phyloP scores from a whole-genome alignment of 1,284 basidiomycete genomes.

The Cutaneotrichosporon arboriforme region DNA sequence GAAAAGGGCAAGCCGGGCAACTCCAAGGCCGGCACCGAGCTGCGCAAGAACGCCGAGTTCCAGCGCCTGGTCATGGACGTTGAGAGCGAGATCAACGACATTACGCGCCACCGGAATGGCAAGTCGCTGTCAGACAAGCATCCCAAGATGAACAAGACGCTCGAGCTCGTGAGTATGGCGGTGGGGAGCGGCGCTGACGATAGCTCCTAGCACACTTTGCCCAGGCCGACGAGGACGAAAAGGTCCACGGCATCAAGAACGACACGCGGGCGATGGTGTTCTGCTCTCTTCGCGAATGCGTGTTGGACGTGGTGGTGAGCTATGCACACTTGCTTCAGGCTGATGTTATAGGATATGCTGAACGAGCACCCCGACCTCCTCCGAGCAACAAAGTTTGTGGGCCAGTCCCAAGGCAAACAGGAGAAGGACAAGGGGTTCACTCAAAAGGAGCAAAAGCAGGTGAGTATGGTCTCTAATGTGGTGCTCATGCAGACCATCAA shows the following conservation, averaged over 20 bases:
- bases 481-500: conserved; percentile 52
- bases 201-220: conserved; percentile 72
- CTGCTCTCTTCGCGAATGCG: conserved; percentile 77
- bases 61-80: conserved; percentile 43
- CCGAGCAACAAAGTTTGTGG: conserved; percentile 77
- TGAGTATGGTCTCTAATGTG: conserved; percentile 38
- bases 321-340: background rate
- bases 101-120: conserved; percentile 38
- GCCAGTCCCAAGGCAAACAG: conserved; percentile 78
- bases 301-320: conserved; percentile 77
- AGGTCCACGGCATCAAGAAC: conserved; percentile 45
- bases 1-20: conserved; percentile 37
- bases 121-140: conserved; percentile 54
- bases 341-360: conserved; percentile 53
- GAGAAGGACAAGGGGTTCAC: conserved; percentile 71
- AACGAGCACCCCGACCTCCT: conserved; percentile 68
- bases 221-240: conserved; percentile 54
- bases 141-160: conserved; percentile 88
- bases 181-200: background rate
- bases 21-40: conserved; percentile 26
- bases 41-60: conserved; percentile 44
- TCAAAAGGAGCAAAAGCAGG: conserved; percentile 87
- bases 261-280: conserved; percentile 92
- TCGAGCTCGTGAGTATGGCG: conserved; percentile 53
- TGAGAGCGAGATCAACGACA: conserved; percentile 37